Percentiles rank a stretch among this genome's conserved stretches.
Conservation (phyloP, 2,329 filamentous ascomycete genomes). For the Colletotrichum sansevieriae region DNA sequence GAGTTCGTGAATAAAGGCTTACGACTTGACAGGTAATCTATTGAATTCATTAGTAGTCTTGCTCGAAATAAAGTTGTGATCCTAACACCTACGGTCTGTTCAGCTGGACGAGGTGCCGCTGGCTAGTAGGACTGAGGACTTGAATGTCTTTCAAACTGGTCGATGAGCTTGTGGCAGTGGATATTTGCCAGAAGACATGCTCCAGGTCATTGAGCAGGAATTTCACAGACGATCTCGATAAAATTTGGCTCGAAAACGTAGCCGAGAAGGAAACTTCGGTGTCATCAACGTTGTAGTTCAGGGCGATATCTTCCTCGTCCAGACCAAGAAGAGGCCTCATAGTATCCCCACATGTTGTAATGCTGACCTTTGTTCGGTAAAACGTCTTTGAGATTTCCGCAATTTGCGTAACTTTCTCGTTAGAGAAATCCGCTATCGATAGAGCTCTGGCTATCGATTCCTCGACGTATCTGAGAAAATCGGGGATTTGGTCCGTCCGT, state of each 20-base stretch:
- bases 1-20: neutral
- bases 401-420: too few species aligned
- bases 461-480: neutral
- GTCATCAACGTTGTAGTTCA: neutral
- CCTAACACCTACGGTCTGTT: slow-evolving; percentile 28
- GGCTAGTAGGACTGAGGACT: slow-evolving; percentile 4
- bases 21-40: neutral
- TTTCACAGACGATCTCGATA: neutral
- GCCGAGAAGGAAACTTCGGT: neutral
- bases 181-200: slow-evolving; percentile 27
- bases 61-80: rapidly evolving
- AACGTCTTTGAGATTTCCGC: rapidly evolving
- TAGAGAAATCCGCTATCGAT: neutral
- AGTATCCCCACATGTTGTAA: neutral
- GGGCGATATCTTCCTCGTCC: neutral
- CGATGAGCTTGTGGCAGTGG: neutral
- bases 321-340: neutral
- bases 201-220: slow-evolving; percentile 18
- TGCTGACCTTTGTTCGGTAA: neutral
- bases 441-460: neutral
- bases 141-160: neutral
- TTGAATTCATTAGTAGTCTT: neutral
- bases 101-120: slow-evolving; percentile 18
- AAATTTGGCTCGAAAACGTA: neutral
- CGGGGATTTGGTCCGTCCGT: neutral